Percentiles rank a stretch among this genome's conserved stretches.
These are phyloP conservation scores for Botryosphaeria dothidea DNA, from an alignment of 2,329 filamentous ascomycete species.

Conservation along the genomic window DNA sequence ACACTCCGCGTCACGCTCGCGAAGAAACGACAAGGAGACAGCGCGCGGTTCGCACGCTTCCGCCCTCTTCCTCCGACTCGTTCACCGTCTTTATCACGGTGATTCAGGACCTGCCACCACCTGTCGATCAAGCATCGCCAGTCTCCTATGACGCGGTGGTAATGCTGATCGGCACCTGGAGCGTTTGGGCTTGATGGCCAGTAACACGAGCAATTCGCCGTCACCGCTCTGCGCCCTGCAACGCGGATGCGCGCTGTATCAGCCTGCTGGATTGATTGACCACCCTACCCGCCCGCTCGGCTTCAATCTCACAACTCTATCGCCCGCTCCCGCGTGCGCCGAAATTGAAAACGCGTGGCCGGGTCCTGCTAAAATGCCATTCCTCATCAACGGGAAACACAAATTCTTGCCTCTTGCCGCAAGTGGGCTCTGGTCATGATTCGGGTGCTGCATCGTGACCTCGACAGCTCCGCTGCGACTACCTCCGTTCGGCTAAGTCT, in stretches of 20 bases:
- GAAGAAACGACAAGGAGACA: too few relatives aligned
- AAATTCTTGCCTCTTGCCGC: too few relatives aligned
- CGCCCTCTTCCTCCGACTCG: not conserved
- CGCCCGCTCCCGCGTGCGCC: not conserved
- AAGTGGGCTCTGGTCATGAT: not conserved
- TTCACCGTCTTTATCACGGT: not conserved
- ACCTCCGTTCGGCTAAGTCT: not conserved
- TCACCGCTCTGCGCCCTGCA: slow-evolving; percentile 4
- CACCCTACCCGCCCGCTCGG: not conserved
- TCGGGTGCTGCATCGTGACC: slow-evolving; percentile 3
- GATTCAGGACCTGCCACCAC: slow-evolving; percentile 5
- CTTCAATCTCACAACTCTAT: not conserved
- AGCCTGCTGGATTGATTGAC: not conserved
- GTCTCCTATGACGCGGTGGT: slow-evolving; percentile 8
- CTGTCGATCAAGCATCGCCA: slow-evolving; percentile 10
- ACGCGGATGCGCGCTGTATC: too few relatives aligned
- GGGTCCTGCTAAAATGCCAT: not conserved
- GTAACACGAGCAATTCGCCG: not conserved
- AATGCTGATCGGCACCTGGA: slow-evolving; percentile 11
- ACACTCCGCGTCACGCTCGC: not conserved
- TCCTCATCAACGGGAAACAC: not conserved
- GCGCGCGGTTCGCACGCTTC: too few relatives aligned
- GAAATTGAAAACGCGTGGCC: not conserved
- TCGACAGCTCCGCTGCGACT: not conserved
- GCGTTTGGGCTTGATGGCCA: slow-evolving; percentile 14